Percentiles rank a stretch among this genome's conserved stretches.
Evolutionary conservation across 306 rosid species (phyloP).

Genomic region (Citrullus colocynthis): DNA sequence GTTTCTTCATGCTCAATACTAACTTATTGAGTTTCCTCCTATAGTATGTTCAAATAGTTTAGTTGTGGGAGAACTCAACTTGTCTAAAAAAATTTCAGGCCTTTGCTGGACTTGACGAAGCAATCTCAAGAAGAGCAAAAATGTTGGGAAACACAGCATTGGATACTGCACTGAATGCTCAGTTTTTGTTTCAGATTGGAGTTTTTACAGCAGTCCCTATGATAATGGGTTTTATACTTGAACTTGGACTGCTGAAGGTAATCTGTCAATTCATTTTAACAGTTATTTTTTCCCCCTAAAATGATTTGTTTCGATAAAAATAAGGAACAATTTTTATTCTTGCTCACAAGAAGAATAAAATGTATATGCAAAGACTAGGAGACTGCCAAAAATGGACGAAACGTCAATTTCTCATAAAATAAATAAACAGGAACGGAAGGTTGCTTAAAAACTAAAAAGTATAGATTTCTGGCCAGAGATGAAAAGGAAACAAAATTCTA

Average conservation of each 20-base stretch:
- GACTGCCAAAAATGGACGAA: background rate
- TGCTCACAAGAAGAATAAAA: background rate
- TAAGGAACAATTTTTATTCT: background rate
- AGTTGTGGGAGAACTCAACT: background rate
- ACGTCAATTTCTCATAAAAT: no score
- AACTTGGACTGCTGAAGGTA: slow-evolving; percentile 86
- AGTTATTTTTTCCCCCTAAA: background rate
- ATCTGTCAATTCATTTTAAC: background rate
- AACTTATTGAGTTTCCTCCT: background rate
- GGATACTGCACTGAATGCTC: slow-evolving; percentile 85
- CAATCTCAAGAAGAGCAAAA: slow-evolving; percentile 40
- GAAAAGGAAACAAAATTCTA: background rate
- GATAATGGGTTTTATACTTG: slow-evolving; percentile 92
- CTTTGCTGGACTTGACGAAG: slow-evolving; percentile 72
- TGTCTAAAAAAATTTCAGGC: slow-evolving; percentile 41
- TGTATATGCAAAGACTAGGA: background rate
- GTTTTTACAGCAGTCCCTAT: slow-evolving; percentile 90
- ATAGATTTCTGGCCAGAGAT: background rate
- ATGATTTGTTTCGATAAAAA: background rate
- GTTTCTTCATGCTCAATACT: background rate
- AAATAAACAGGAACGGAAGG: background rate
- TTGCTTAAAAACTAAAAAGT: background rate
- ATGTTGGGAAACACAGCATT: slow-evolving; percentile 64
- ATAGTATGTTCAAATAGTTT: background rate
- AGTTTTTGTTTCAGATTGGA: slow-evolving; percentile 93